Evolutionary conservation across 169 alveolate species (phyloP), one percentile per base, ranked within the genome.

Genomic region (Theileria equi): DNA sequence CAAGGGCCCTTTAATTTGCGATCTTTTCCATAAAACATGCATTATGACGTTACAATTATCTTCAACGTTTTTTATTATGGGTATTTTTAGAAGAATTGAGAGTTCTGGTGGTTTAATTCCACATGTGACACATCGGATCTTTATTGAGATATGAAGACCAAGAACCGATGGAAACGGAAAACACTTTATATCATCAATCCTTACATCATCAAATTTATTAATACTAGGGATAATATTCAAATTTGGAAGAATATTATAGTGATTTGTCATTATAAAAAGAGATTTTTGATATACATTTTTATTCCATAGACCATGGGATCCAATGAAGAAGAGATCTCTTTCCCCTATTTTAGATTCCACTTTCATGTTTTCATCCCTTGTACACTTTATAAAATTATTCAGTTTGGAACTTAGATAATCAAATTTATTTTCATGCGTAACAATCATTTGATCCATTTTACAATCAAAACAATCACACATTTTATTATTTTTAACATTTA

Each of bases 101-200:
- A n/a, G n/a, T n/a, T n/a, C n/a, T n/a, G n/a, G n/a, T n/a, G n/a
- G n/a, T n/a, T n/a, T n/a, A n/a, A n/a, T n/a, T n/a, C n/a, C n/a
- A n/a, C n/a, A n/a, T n/a, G n/a, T n/a, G n/a, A n/a, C n/a, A n/a
- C n/a, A n/a, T n/a, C n/a, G n/a, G n/a, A n/a, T n/a, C n/a, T n/a
- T 13, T 13, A 38, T 38, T 38, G 45, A 13, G n/a, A 38, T 13
- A 38, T 13, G 45, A 7, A 45, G 36, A 67, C 79, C 79, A 4
- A 54, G 13, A 11, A 54, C 61, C 17, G 59, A 25, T 10, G 76
- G 79, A 60, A 67, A 67, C 36, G 61, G n/a, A 3, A 67, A 6
- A 40, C 57, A 67, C 23, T 67, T n/a, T 10, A 67, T 16, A 35
- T 67, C 79, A 54, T 67, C 43, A 3, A 65, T 36, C 0, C 13